phyloP scores from a whole-genome alignment of 305 asterid species.

The Rubia peregrina region DNA sequence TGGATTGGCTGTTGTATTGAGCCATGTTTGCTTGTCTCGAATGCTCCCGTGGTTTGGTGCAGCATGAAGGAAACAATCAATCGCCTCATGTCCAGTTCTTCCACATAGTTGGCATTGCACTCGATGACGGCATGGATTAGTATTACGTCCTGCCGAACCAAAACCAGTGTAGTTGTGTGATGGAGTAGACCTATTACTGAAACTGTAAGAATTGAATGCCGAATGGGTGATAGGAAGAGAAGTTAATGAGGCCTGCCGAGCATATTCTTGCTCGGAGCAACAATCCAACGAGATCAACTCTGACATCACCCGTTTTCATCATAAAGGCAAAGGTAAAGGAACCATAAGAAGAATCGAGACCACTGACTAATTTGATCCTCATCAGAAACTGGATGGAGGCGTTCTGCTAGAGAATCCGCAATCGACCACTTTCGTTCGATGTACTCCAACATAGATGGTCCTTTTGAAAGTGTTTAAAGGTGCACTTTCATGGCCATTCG shows the following conservation, averaged over 20 bases:
- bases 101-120: background rate
- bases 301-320: no score
- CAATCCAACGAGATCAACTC: background rate
- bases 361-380: no score
- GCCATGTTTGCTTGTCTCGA: background rate
- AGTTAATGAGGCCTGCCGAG: background rate
- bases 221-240: background rate
- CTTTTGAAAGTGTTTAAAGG: background rate
- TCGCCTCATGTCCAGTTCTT: no score
- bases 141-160: no score
- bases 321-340: no score
- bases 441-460: conserved; percentile 4
- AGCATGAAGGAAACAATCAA: background rate
- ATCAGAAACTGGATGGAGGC: background rate
- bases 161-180: no score
- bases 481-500: background rate
- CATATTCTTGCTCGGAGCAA: no score
- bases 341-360: no score
- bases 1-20: background rate
- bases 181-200: background rate
- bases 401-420: conserved; percentile 1
- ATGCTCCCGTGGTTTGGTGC: background rate
- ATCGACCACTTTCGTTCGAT: conserved; percentile 3
- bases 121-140: no score
- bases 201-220: background rate